Base-by-base conservation (phyloP, 192 early-diverging fungal species). In the Linnemannia elongata region DNA sequence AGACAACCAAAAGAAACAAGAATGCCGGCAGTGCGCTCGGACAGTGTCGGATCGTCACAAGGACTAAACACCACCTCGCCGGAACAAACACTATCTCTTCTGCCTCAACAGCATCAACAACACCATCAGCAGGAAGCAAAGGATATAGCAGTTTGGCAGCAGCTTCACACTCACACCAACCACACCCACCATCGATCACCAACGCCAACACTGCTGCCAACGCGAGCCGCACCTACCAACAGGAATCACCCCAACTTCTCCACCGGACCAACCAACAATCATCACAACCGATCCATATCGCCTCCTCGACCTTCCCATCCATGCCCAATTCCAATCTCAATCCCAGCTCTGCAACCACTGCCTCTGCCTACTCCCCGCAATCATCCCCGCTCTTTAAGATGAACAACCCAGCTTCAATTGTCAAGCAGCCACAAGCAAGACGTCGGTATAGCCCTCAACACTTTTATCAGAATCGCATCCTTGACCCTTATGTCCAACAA, bases 401-500 rank as follows among this genome's bases (percentile, higher is more conserved):
- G 72, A 73, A 73, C 72, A 73, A 73, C 72, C 72, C 72, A 22
- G 72, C 72, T 3, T 82, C 81, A 20, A 82, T 82, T 20, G 79
- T 81, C 42, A 66, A 63, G 18, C 75, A 76, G 30, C 69, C 74
- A 9, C 75, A 82, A 35, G 7, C 81, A 44, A 70, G 33, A 42
- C 45, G 81, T 17, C 81, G 81, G 2, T 76, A 76, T 12, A 66
- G 60, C 60, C 60, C 60, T 63, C 93, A 95, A 54, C 95, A 95
- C 81, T 99, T 99, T 90, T 99, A 99, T 90, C 93, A 97, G 80
- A 98, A 97, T 89, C 89, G 95, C 18, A 92, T 97, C 73, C 90
- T 99, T 17, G 98, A 98, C 76, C 92, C 93, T 45, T 99, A 97
- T 89, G 93, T 95, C 22, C 84, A 92, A 27, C 95, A 96, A 69